Conservation (phyloP, 1,139 yeast species). For the Debaryomyces nepalensis region DNA sequence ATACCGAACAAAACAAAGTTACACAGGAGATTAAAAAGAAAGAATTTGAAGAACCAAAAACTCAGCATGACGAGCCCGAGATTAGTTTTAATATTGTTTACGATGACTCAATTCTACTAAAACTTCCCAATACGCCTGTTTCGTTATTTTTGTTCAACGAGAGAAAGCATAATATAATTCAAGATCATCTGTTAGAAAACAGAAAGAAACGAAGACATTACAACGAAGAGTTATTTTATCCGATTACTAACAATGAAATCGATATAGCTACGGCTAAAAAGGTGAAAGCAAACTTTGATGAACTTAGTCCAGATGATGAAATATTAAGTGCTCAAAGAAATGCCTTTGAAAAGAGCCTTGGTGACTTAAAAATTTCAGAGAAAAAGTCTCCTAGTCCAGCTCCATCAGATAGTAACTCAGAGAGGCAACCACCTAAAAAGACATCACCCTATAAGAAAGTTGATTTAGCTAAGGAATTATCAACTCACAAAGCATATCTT, state of each 20-base stretch:
- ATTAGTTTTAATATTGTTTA: conserved; percentile 19
- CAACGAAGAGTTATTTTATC: conserved; percentile 29
- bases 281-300: conserved; percentile 59
- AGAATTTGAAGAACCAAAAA: neutral
- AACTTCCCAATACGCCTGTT: conserved; percentile 22
- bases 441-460: conserved; percentile 49
- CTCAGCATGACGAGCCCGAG: neutral
- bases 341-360: conserved; percentile 50
- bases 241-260: conserved; percentile 53
- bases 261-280: conserved; percentile 47
- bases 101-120: conserved; percentile 27
- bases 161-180: conserved; percentile 13
- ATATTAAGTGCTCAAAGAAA: conserved; percentile 63
- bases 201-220: conserved; percentile 30
- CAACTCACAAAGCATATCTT: conserved; percentile 33
- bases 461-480: conserved; percentile 45
- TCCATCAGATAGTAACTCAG: conserved; percentile 13
- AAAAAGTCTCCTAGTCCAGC: conserved; percentile 13
- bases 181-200: conserved; percentile 18
- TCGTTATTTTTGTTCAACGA: conserved; percentile 25
- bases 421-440: conserved; percentile 21
- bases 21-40: neutral
- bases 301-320: conserved; percentile 86
- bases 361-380: conserved; percentile 30
- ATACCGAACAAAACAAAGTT: neutral